Percentiles rank a stretch among this genome's conserved stretches.
Evolutionary conservation across 768 basidiomycete species (phyloP).

Genomic region (Plicaturopsis crispa): DNA sequence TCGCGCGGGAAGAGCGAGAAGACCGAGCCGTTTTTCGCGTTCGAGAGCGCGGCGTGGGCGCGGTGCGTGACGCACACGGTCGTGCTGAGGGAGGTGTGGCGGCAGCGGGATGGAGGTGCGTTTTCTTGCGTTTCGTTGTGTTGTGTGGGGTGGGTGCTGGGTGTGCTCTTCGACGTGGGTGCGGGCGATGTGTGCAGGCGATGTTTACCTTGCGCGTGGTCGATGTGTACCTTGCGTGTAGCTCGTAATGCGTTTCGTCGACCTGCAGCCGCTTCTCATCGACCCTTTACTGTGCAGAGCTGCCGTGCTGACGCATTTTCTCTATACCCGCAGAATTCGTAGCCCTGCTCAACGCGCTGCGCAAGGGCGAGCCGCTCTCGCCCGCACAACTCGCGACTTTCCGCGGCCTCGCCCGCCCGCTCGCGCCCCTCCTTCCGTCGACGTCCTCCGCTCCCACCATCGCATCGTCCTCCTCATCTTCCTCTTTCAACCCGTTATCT

Average conservation of each 20-base stretch:
- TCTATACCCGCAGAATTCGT: conserved; percentile 43
- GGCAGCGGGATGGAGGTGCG: conserved; percentile 53
- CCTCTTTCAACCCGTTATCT: conserved; percentile 9
- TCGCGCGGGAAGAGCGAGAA: too few species aligned
- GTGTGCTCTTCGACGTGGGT: too few species aligned
- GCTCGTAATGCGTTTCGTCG: too few species aligned
- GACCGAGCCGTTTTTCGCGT: conserved; percentile 47
- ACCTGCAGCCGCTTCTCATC: too few species aligned
- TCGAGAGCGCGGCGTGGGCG: conserved; percentile 43
- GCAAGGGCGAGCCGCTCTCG: conserved; percentile 46
- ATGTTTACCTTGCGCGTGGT: too few species aligned
- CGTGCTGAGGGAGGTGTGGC: conserved; percentile 53
- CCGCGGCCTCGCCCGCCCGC: conserved; percentile 33
- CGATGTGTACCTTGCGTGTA: too few species aligned
- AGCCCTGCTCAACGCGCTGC: conserved; percentile 69
- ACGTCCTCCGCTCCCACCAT: conserved; percentile 11
- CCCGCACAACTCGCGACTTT: conserved; percentile 38
- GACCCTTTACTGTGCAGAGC: too few species aligned
- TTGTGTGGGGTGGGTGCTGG: too few species aligned
- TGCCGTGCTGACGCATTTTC: too few species aligned
- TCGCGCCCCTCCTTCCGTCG: conserved; percentile 11
- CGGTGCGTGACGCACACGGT: conserved; percentile 40
- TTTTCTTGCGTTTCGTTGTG: neutral
- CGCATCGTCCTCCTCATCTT: conserved; percentile 17
- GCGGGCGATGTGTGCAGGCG: too few species aligned